Evolutionary conservation across 495 filamentous ascomycete species (phyloP).

Genomic region (Halenospora varia): DNA sequence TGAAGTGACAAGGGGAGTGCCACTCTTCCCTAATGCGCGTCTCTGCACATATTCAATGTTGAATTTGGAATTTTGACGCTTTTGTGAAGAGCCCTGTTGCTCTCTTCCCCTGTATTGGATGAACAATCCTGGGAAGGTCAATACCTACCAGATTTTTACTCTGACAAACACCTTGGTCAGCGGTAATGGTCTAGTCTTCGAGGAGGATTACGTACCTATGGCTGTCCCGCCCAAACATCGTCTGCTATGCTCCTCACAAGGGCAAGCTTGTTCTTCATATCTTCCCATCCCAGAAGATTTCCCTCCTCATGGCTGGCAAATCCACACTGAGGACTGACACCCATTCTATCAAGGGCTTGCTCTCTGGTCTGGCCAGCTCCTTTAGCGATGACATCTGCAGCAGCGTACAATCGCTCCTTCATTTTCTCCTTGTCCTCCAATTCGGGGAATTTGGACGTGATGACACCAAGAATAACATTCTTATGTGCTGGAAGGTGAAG

Average conservation of each 20-base stretch:
- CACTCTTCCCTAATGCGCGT: no score
- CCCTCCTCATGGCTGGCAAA: slow-evolving; percentile 72
- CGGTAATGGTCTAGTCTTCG: no score
- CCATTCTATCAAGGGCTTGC: slow-evolving; percentile 62
- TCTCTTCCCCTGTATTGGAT: no score
- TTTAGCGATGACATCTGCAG: slow-evolving; percentile 20
- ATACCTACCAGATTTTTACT: no score
- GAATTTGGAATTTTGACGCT: no score
- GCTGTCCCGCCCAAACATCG: slow-evolving; percentile 68
- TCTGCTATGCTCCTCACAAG: slow-evolving; percentile 67
- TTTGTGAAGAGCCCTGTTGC: no score
- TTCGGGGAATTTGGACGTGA: slow-evolving; percentile 70
- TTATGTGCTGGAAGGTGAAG: slow-evolving; percentile 67
- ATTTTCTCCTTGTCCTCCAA: slow-evolving; percentile 73
- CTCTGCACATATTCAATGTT: no score
- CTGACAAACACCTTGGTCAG: no score
- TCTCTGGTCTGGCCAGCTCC: slow-evolving; percentile 38
- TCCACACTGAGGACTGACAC: slow-evolving; percentile 79
- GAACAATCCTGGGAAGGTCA: no score
- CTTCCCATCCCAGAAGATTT: slow-evolving; percentile 59
- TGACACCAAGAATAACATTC: slow-evolving; percentile 72
- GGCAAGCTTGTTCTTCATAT: slow-evolving; percentile 67
- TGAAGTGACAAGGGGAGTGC: no score
- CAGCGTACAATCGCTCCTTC: slow-evolving; percentile 22
- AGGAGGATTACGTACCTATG: no score